Conservation (phyloP, 2,329 filamentous ascomycete genomes). For the Fusarium multiceps region DNA sequence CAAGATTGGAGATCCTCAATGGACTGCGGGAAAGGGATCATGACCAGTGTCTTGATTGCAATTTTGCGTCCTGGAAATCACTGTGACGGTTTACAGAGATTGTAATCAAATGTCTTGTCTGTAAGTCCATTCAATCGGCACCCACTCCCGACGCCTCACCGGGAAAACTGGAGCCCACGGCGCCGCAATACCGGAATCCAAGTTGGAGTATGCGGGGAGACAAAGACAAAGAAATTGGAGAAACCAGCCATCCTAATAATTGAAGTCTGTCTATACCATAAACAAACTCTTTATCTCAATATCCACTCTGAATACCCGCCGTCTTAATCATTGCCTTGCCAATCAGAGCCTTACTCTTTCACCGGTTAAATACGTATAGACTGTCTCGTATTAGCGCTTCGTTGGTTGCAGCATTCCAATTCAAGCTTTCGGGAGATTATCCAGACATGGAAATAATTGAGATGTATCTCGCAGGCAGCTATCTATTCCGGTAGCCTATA, state of each 20-base stretch:
- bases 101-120: no score
- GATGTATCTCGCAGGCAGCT: not conserved
- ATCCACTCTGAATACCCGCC: not conserved
- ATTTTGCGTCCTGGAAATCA: no score
- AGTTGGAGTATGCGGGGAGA: slow-evolving; percentile 5
- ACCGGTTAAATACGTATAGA: slow-evolving; percentile 24
- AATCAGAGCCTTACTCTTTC: not conserved
- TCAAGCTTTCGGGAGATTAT: slow-evolving; percentile 19
- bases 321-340: not conserved
- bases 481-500: not conserved
- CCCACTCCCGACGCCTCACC: not conserved
- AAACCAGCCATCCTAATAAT: not conserved
- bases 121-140: not conserved
- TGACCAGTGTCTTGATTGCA: no score
- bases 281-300: not conserved
- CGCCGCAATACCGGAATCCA: not conserved
- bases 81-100: no score
- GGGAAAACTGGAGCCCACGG: not conserved
- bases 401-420: slow-evolving; percentile 11
- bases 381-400: slow-evolving; percentile 2
- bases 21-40: no score
- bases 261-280: not conserved
- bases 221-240: not conserved
- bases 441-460: slow-evolving; percentile 22
- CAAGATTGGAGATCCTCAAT: not conserved